These are phyloP conservation scores for Umbilicus rupestris DNA, from an alignment of 164 flowering plant species.

Conservation along the genomic window DNA sequence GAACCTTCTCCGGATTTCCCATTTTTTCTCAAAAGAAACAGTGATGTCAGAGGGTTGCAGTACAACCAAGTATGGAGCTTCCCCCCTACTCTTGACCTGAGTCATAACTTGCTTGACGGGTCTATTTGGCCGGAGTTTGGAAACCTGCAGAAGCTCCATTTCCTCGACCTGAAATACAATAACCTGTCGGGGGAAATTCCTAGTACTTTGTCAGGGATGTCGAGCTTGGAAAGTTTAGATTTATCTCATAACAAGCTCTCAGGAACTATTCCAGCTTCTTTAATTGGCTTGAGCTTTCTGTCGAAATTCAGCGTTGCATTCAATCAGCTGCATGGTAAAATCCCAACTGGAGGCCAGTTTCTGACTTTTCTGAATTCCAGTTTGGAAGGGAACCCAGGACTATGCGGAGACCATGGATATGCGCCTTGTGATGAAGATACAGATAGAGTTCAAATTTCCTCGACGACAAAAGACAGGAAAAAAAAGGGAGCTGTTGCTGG, in stretches of 20 bases:
- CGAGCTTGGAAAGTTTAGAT: slow-evolving; percentile 7
- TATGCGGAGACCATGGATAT: slow-evolving; percentile 6
- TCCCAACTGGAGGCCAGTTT: slow-evolving; percentile 9
- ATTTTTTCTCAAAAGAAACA: neutral
- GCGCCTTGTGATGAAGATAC: neutral
- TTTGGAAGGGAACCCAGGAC: slow-evolving; percentile 7
- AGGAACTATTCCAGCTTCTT: slow-evolving; percentile 4
- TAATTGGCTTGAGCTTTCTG: neutral
- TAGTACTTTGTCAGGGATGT: slow-evolving; percentile 4
- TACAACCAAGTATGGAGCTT: slow-evolving; percentile 10
- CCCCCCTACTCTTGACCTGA: slow-evolving; percentile 9
- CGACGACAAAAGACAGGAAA: neutral
- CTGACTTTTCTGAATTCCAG: slow-evolving; percentile 2
- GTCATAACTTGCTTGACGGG: slow-evolving; percentile 8
- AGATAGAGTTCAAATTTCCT: neutral
- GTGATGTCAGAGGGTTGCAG: slow-evolving; percentile 5
- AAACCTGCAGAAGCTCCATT: slow-evolving; percentile 6
- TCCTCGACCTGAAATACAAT: slow-evolving; percentile 3
- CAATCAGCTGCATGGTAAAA: slow-evolving; percentile 8
- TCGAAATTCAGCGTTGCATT: slow-evolving; percentile 7
- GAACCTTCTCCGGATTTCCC: slow-evolving; percentile 10
- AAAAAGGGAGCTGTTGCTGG: neutral
- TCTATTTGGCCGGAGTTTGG: slow-evolving; percentile 10
- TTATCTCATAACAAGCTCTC: slow-evolving; percentile 4
- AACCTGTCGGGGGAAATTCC: slow-evolving; percentile 5